Percentiles rank a stretch among this genome's conserved stretches.
Conservation (phyloP, 805 yeast species). For the Metschnikowia hibisci region DNA sequence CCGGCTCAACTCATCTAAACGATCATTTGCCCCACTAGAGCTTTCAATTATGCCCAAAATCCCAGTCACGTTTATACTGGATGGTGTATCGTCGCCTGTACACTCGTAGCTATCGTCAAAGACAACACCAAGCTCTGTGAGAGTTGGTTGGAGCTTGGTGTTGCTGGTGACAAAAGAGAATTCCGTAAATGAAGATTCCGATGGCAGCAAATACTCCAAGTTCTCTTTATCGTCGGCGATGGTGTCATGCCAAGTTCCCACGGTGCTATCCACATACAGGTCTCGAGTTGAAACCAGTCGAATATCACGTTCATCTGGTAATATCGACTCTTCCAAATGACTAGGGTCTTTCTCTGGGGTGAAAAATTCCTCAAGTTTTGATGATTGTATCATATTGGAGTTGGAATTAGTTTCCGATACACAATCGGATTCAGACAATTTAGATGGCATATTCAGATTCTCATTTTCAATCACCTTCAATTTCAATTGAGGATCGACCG, state of each 20-base stretch:
- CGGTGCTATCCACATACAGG: background rate
- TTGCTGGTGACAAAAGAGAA: conserved; percentile 12
- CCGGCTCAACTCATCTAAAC: background rate
- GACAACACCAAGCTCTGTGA: no score
- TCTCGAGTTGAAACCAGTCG: background rate
- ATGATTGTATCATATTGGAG: no score
- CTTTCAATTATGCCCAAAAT: conserved; percentile 2
- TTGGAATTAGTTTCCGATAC: no score
- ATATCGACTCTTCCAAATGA: no score
- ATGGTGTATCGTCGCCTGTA: background rate
- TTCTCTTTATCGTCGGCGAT: background rate
- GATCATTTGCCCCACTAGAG: background rate
- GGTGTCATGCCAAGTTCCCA: background rate
- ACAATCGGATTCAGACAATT: no score
- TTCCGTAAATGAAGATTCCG: conserved; percentile 13
- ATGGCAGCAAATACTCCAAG: conserved; percentile 6
- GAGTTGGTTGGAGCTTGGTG: background rate
- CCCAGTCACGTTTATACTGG: background rate
- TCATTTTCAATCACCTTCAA: no score
- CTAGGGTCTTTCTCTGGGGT: no score
- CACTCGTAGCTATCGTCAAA: background rate
- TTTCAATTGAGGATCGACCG: no score
- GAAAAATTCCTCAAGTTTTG: no score
- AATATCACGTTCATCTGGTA: no score
- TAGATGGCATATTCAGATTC: no score